Evolutionary conservation across 208 protist species (phyloP).

Genomic region (Borovskyia barvae): DNA sequence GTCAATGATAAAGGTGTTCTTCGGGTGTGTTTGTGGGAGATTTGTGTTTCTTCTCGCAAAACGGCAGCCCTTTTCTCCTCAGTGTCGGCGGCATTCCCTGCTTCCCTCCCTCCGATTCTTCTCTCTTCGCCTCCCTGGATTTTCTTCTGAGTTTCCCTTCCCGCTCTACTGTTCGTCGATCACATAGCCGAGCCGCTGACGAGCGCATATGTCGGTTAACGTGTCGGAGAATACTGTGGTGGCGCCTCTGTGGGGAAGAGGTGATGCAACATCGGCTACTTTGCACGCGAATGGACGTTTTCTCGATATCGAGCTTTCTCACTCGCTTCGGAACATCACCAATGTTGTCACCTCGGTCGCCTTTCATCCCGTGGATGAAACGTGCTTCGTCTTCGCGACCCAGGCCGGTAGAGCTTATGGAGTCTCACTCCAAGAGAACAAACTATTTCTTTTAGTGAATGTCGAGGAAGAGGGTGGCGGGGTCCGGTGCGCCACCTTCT

Average conservation of each 20-base stretch:
- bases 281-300: slow-evolving; percentile 11
- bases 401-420: slow-evolving; percentile 36
- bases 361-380: slow-evolving; percentile 29
- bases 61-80: too few relatives aligned
- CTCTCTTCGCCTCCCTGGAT: too few relatives aligned
- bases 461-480: slow-evolving; percentile 1
- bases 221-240: slow-evolving; percentile 18
- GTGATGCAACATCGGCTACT: background rate
- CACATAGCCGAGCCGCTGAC: too few relatives aligned
- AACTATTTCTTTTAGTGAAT: slow-evolving; percentile 36
- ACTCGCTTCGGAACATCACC: background rate
- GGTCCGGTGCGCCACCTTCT: slow-evolving; percentile 36
- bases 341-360: slow-evolving; percentile 19
- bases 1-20: too few relatives aligned
- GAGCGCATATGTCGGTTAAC: slow-evolving; percentile 13
- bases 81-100: too few relatives aligned
- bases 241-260: slow-evolving; percentile 7
- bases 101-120: too few relatives aligned
- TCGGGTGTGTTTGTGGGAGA: too few relatives aligned
- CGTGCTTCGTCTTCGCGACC: slow-evolving; percentile 35
- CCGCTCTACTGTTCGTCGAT: too few relatives aligned
- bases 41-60: too few relatives aligned
- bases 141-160: too few relatives aligned
- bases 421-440: slow-evolving; percentile 41
- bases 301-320: slow-evolving; percentile 2